A percentile compares a stretch with the other conserved stretches of the same genome.
Evolutionary conservation across 345 rosid genomes (phyloP).

Genomic region (Physaria fendleri): DNA sequence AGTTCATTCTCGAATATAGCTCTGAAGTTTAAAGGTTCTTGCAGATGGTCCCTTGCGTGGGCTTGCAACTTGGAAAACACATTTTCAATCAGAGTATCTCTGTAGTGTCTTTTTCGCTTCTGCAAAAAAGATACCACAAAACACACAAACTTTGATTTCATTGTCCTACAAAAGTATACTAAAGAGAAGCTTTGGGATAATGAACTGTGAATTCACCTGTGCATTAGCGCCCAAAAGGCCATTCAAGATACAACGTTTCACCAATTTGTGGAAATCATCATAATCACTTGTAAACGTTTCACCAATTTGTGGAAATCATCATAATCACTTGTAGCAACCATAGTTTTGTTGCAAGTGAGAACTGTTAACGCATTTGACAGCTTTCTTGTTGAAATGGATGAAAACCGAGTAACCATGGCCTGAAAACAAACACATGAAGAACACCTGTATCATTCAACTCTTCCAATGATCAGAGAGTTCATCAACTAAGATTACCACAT

Average conservation of each 20-base stretch:
- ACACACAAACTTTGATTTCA: background rate
- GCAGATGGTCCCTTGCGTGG: slow-evolving; percentile 31
- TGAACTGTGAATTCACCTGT: slow-evolving; percentile 46
- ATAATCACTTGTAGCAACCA: slow-evolving; percentile 92
- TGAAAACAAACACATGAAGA: slow-evolving; percentile 22
- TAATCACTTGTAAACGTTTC: slow-evolving; percentile 74
- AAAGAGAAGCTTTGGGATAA: background rate
- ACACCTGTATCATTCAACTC: background rate
- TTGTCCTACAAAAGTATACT: background rate
- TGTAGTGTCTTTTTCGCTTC: slow-evolving; percentile 53
- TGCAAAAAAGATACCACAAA: slow-evolving; percentile 11
- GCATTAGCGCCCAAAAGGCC: slow-evolving; percentile 59
- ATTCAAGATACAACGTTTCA: slow-evolving; percentile 48
- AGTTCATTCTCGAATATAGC: slow-evolving; percentile 67
- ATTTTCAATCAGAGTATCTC: slow-evolving; percentile 56
- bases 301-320: slow-evolving; percentile 61
- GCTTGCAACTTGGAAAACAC: slow-evolving; percentile 35
- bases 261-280: slow-evolving; percentile 61
- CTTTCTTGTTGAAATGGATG: slow-evolving; percentile 74
- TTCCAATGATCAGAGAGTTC: background rate
- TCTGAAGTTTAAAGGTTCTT: slow-evolving; percentile 58
- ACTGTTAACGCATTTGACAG: slow-evolving; percentile 59
- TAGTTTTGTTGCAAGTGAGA: slow-evolving; percentile 59
- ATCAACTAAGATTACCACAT: background rate
- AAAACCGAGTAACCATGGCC: slow-evolving; percentile 82